Base-by-base conservation (phyloP, 257 asterid species). In the Solanum sitiens region DNA sequence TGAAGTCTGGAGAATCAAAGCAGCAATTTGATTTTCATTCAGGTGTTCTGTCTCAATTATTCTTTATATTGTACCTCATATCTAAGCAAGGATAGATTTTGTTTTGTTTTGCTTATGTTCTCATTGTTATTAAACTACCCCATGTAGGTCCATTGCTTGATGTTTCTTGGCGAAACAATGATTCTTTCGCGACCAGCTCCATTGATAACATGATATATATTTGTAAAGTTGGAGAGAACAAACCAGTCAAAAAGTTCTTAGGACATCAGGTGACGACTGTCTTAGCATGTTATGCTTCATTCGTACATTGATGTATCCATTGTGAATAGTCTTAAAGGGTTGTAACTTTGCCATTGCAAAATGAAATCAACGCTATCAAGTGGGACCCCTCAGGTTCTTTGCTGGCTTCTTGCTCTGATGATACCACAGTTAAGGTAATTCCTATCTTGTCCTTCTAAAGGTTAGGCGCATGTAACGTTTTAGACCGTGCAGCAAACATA, bases 391-490 rank as follows among this genome's bases (percentile, higher is more conserved):
- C 98, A 20, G 97, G 98, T 86, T 67, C 94, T 37, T 92, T 95
- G 86, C 90, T 97, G 91, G 99, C 99, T n/a, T 97, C 99, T 59
- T 95, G 99, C 93, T 95, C 99, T 83, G 98, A 97, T 85, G 99
- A 97, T 93, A 88, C 93, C 89, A 95, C 99, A 1, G 96, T 98
- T 23, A 95, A 97, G 98, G 65, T 56, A 56, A 56, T 56, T 56
- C 21, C 21, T 5, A 50, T 15, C 61, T 50, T 50, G 21, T 50
- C 21, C 61, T 5, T 50, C 61, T 50, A 15, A 15, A 15, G 76
- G 76, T 70, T 32, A 70, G 42, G 42, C n/a, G 1, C 7, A 61
- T 4, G 70, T 61, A 11, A 61, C 7, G 15, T 61, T 61, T 61
- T 14, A 21, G 11, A 61, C 30, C 0, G 1, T 10, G 27, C 30